Evolutionary conservation across 1,284 basidiomycete genomes (phyloP).

Genomic region (Apiotrichum sp.): DNA sequence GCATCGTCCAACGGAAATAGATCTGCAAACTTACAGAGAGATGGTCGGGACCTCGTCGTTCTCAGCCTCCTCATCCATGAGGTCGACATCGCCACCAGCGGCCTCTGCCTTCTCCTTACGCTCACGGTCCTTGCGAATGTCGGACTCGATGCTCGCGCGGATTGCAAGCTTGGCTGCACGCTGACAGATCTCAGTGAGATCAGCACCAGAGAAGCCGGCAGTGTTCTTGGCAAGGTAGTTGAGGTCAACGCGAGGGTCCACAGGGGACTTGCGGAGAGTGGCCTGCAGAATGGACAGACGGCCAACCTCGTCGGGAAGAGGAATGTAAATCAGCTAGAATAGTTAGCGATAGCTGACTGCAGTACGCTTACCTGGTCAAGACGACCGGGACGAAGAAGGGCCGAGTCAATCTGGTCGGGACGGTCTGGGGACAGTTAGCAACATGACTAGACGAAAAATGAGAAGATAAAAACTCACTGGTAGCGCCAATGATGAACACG

Average conservation of each 20-base stretch:
- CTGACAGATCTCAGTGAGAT: conserved; percentile 98
- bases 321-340: conserved; percentile 78
- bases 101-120: conserved; percentile 73
- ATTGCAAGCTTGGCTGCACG: conserved; percentile 86
- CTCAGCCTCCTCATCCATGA: conserved; percentile 49
- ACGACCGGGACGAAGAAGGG: conserved; percentile 95
- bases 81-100: conserved; percentile 64
- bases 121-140: conserved; percentile 75
- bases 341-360: conserved; percentile 29
- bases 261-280: conserved; percentile 84
- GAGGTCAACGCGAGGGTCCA: conserved; percentile 81
- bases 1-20: not conserved
- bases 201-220: conserved; percentile 98
- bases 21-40: conserved; percentile 55
- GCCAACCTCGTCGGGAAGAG: conserved; percentile 85
- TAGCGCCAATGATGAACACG: conserved; percentile 97
- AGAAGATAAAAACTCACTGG: conserved; percentile 50
- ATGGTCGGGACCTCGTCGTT: conserved; percentile 97
- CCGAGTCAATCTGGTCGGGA: conserved; percentile 98
- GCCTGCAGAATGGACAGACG: conserved; percentile 89
- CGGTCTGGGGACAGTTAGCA: conserved; percentile 53
- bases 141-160: conserved; percentile 87
- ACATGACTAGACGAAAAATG: not conserved
- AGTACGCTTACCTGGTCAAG: conserved; percentile 57
- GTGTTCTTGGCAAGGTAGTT: conserved; percentile 85